phyloP scores from a whole-genome alignment of 129 eudicot genomes.

The Flaveria trinervia region DNA sequence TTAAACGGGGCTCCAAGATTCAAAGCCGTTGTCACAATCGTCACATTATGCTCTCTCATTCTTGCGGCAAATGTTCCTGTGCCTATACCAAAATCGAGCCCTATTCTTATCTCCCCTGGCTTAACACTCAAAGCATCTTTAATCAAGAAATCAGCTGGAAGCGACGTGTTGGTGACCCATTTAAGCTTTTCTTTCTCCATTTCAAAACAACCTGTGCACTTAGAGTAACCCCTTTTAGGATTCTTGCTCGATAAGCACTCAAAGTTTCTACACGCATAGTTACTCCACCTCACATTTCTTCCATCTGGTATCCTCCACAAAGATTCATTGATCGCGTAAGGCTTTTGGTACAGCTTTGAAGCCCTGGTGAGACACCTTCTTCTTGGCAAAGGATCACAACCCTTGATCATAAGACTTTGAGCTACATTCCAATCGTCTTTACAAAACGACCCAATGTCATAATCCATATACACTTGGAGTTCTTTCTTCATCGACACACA shows the following conservation, averaged over 20 bases:
- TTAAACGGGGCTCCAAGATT: conserved; percentile 94
- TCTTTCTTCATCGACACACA: conserved; percentile 81
- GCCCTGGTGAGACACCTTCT: conserved; percentile 94
- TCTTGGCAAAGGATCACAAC: conserved; percentile 95
- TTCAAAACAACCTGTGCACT: conserved; percentile 81
- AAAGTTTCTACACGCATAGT: conserved; percentile 72
- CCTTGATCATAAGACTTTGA: conserved; percentile 79
- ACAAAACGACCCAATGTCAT: conserved; percentile 89
- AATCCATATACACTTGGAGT: conserved; percentile 89
- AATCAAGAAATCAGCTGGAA: conserved; percentile 62
- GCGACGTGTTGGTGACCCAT: conserved; percentile 67
- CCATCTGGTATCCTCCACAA: conserved; percentile 85
- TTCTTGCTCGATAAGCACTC: conserved; percentile 85
- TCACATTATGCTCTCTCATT: conserved; percentile 83
- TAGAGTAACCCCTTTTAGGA: conserved; percentile 72
- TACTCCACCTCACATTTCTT: conserved; percentile 87
- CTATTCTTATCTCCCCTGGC: conserved; percentile 83
- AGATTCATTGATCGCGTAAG: conserved; percentile 81
- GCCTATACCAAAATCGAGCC: conserved; percentile 89
- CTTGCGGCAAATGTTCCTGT: conserved; percentile 94
- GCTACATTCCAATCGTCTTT: conserved; percentile 93
- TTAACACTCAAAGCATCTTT: conserved; percentile 70
- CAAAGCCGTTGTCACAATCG: conserved; percentile 79
- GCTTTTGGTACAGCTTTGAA: conserved; percentile 75
- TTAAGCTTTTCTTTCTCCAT: conserved; percentile 88